A percentile compares a stretch with the other conserved stretches of the same genome.
These are phyloP conservation scores for Talaromyces pinophilus DNA, from an alignment of 2,329 filamentous ascomycete species.

Conservation along the genomic window DNA sequence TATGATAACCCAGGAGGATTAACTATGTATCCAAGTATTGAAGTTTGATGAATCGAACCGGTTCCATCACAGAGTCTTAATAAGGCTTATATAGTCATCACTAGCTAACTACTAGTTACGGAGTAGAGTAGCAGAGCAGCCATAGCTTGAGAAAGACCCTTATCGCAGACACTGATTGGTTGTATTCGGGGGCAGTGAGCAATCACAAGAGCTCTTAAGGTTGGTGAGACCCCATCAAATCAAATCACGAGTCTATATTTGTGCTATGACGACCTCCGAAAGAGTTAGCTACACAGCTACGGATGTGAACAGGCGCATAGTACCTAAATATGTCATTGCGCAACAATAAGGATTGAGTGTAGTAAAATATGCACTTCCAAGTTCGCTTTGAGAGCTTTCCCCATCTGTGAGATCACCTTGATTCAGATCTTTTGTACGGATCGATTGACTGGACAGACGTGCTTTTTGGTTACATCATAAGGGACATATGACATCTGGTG, in stretches of 20 bases:
- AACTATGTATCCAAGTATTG: not conserved
- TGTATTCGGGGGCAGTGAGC: not conserved
- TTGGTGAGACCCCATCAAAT: no score
- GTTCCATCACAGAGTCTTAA: not conserved
- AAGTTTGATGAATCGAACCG: not conserved
- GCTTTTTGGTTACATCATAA: not conserved
- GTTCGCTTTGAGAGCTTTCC: not conserved
- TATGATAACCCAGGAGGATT: not conserved
- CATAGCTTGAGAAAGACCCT: not conserved
- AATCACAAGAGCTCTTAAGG: not conserved
- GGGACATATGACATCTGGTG: not conserved
- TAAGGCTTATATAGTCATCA: not conserved
- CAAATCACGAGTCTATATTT: not conserved
- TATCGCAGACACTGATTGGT: slow-evolving; percentile 6
- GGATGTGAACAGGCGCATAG: not conserved
- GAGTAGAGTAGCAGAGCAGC: not conserved
- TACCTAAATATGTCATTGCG: not conserved
- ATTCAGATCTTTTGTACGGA: not conserved
- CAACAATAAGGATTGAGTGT: not conserved
- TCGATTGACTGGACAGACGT: not conserved
- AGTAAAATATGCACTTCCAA: not conserved
- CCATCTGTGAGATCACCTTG: not conserved
- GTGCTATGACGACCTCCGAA: not conserved
- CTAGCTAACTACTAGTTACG: not conserved
- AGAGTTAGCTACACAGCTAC: not conserved